A percentile compares a stretch with the other conserved stretches of the same genome.
Conservation (phyloP, 2,329 filamentous ascomycete genomes). For the Alternaria triticina region DNA sequence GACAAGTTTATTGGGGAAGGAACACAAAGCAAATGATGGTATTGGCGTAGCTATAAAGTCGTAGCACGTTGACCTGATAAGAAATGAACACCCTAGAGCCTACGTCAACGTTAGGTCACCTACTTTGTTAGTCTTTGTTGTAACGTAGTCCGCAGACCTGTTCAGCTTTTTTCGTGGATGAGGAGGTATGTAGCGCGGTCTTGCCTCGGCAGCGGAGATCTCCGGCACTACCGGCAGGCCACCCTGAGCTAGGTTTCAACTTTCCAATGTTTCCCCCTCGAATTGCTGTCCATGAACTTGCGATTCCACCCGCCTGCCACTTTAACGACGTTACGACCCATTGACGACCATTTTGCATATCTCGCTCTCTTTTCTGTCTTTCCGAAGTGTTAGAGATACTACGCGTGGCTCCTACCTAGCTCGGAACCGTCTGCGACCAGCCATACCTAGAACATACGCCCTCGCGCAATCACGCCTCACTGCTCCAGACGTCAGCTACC, state of each 20-base stretch:
- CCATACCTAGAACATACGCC: slow-evolving; percentile 18
- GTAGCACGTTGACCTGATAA: no score
- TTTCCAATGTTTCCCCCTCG: slow-evolving; percentile 10
- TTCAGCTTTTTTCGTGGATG: no score
- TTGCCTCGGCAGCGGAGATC: slow-evolving; percentile 12
- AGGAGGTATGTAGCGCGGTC: not conserved
- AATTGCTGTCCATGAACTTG: slow-evolving; percentile 13
- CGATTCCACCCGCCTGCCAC: slow-evolving; percentile 13
- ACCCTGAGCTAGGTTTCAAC: slow-evolving; percentile 19
- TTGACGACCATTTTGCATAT: slow-evolving; percentile 33
- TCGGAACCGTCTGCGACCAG: slow-evolving; percentile 7
- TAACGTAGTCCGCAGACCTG: no score
- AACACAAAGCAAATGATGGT: no score
- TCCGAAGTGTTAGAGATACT: not conserved
- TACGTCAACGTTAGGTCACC: no score
- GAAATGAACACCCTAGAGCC: no score
- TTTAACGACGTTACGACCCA: slow-evolving; percentile 42
- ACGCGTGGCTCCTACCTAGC: not conserved
- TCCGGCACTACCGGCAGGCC: slow-evolving; percentile 17
- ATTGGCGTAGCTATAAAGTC: no score
- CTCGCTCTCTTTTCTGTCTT: slow-evolving; percentile 22
- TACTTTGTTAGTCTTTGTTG: no score
- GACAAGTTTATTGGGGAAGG: no score
- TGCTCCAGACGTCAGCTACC: slow-evolving; percentile 10
- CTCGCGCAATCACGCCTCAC: slow-evolving; percentile 17